Percentiles rank a stretch among this genome's conserved stretches.
Evolutionary conservation across 2,329 filamentous ascomycete species (phyloP).

Genomic region (Fonsecaea pugnacius): DNA sequence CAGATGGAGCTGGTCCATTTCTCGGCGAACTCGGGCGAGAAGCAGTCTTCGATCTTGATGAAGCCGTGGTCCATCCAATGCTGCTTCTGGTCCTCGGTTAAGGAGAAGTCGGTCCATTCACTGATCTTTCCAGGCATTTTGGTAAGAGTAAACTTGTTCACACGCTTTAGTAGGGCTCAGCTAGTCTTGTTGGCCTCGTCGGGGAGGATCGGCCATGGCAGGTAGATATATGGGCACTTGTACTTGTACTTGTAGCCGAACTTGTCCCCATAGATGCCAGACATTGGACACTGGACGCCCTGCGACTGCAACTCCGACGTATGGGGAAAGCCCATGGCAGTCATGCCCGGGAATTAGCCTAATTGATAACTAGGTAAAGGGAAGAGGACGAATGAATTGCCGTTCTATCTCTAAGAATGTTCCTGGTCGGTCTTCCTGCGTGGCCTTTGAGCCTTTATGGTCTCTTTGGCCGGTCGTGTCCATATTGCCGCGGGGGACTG

Average conservation of each 20-base stretch:
- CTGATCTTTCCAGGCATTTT: constrained; percentile 16
- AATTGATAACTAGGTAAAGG: background rate
- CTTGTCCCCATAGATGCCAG: no score
- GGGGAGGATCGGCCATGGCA: background rate
- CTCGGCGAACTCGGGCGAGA: constrained; percentile 12
- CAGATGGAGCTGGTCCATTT: constrained; percentile 19
- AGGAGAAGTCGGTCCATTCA: constrained; percentile 9
- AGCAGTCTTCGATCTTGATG: constrained; percentile 17
- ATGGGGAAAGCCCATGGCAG: background rate
- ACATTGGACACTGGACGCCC: background rate
- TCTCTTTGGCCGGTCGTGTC: background rate
- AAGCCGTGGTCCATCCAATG: constrained; percentile 17
- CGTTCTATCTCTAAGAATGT: background rate
- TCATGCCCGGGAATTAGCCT: background rate
- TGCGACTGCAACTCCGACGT: background rate
- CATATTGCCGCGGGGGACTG: background rate
- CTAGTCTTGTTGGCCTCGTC: background rate
- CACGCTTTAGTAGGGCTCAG: background rate
- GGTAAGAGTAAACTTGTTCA: background rate
- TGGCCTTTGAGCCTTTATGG: background rate
- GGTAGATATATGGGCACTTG: background rate
- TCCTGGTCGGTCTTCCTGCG: background rate
- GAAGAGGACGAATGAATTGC: background rate
- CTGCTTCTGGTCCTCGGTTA: constrained; percentile 18
- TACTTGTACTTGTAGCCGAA: no score